Percentiles rank a stretch among this genome's conserved stretches.
These are phyloP conservation scores for Royoungia palumana DNA, from an alignment of 768 basidiomycete species.

Conservation along the genomic window DNA sequence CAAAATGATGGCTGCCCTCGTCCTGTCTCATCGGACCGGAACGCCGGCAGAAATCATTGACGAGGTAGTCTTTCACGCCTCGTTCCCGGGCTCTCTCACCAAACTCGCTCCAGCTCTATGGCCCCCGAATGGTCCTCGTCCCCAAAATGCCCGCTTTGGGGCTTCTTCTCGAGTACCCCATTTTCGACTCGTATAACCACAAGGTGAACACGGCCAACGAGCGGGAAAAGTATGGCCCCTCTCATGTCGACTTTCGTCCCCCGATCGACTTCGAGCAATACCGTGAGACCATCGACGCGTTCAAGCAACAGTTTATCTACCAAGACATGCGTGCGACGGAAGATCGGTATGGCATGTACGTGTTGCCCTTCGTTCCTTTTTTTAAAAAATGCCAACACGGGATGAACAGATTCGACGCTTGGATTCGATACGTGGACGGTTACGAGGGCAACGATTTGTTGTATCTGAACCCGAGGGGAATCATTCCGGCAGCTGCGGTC, in stretches of 20 bases:
- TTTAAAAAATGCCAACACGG: too few relatives aligned
- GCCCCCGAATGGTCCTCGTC: slow-evolving; percentile 70
- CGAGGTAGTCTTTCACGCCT: slow-evolving; percentile 43
- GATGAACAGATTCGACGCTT: slow-evolving; percentile 73
- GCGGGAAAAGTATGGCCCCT: slow-evolving; percentile 42
- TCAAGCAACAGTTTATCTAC: slow-evolving; percentile 87
- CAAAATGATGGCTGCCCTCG: slow-evolving; percentile 91
- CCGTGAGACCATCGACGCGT: slow-evolving; percentile 64
- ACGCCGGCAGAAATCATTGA: slow-evolving; percentile 74
- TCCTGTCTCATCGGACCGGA: slow-evolving; percentile 73
- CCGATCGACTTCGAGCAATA: slow-evolving; percentile 70
- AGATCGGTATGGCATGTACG: slow-evolving; percentile 72
- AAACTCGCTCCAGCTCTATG: slow-evolving; percentile 58
- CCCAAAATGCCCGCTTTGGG: slow-evolving; percentile 97
- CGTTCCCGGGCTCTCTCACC: neutral
- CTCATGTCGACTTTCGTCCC: slow-evolving; percentile 62
- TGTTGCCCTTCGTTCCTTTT: slow-evolving; percentile 12
- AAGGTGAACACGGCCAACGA: slow-evolving; percentile 45
- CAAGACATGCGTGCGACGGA: slow-evolving; percentile 84
- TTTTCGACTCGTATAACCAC: slow-evolving; percentile 75
- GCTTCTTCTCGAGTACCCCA: slow-evolving; percentile 82
- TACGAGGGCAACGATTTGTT: slow-evolving; percentile 76
- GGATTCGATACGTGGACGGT: slow-evolving; percentile 72
- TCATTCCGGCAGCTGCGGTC: slow-evolving; percentile 68
- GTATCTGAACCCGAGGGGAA: slow-evolving; percentile 74